phyloP scores from a whole-genome alignment of 2,329 filamentous ascomycete genomes.

The Cladosporium phlei region DNA sequence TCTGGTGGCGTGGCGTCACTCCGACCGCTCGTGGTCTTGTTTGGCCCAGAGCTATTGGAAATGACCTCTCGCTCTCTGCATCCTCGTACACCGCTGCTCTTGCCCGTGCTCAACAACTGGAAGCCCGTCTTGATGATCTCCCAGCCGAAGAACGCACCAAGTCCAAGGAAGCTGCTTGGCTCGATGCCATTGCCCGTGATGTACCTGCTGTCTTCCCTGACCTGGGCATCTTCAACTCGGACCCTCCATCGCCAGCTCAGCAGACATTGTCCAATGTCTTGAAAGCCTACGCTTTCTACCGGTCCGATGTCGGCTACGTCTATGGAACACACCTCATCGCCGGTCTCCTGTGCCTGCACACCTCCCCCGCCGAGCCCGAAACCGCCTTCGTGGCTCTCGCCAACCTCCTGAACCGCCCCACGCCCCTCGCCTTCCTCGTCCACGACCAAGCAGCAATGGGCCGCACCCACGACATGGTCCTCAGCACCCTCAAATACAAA shows the following conservation, averaged over 20 bases:
- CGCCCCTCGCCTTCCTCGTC: slow-evolving; percentile 71
- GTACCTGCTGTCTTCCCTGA: slow-evolving; percentile 66
- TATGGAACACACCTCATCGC: slow-evolving; percentile 70
- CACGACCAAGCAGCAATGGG: slow-evolving; percentile 64
- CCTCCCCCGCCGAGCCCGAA: slow-evolving; percentile 50
- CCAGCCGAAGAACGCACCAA: slow-evolving; percentile 41
- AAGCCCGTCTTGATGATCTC: slow-evolving; percentile 49
- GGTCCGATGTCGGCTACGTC: slow-evolving; percentile 74
- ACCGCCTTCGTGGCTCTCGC: slow-evolving; percentile 67
- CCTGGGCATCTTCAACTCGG: slow-evolving; percentile 60
- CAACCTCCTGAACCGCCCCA: slow-evolving; percentile 70
- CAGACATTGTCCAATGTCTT: slow-evolving; percentile 65
- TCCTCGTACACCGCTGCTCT: slow-evolving; percentile 68
- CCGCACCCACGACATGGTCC: slow-evolving; percentile 64
- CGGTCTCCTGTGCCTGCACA: slow-evolving; percentile 67
- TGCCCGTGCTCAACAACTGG: slow-evolving; percentile 59
- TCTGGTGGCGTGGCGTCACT: slow-evolving; percentile 79
- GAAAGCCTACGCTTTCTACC: slow-evolving; percentile 75
- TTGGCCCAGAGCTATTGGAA: slow-evolving; percentile 68
- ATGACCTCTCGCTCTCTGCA: slow-evolving; percentile 63
- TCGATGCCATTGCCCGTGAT: slow-evolving; percentile 60
- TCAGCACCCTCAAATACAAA: slow-evolving; percentile 63
- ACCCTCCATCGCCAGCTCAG: slow-evolving; percentile 62
- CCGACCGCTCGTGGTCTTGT: slow-evolving; percentile 64
- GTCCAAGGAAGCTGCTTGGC: slow-evolving; percentile 56